Evolutionary conservation across 257 asterid species (phyloP).

Genomic region (Cynanchum wilfordii): DNA sequence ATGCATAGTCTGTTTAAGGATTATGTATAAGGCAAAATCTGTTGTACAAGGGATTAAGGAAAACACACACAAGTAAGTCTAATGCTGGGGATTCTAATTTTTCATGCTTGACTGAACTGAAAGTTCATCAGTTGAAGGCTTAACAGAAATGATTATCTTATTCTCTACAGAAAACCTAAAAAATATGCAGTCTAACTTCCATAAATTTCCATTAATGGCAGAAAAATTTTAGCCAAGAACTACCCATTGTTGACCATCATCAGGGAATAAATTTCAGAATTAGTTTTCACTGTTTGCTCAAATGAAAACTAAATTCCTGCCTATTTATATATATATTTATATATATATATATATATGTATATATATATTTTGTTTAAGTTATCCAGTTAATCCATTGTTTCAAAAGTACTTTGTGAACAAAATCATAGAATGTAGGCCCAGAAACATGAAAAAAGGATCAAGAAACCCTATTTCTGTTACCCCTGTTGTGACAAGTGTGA

Average conservation of each 20-base stretch:
- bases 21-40: background rate
- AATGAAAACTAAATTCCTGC: background rate
- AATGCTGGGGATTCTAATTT: background rate
- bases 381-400: background rate
- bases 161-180: background rate
- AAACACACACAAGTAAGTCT: background rate
- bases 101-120: background rate
- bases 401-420: background rate
- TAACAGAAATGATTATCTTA: background rate
- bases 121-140: background rate
- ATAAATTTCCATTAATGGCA: background rate
- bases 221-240: background rate
- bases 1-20: conserved; percentile 3
- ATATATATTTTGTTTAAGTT: no score
- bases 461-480: background rate
- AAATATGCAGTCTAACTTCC: background rate
- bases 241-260: background rate
- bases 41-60: background rate
- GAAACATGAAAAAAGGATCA: background rate
- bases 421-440: background rate
- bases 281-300: background rate
- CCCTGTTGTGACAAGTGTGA: background rate
- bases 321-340: no score
- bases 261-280: background rate
- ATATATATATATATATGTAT: no score